Evolutionary conservation across 345 rosid species (phyloP).

Genomic region (Sisymbrium irio): DNA sequence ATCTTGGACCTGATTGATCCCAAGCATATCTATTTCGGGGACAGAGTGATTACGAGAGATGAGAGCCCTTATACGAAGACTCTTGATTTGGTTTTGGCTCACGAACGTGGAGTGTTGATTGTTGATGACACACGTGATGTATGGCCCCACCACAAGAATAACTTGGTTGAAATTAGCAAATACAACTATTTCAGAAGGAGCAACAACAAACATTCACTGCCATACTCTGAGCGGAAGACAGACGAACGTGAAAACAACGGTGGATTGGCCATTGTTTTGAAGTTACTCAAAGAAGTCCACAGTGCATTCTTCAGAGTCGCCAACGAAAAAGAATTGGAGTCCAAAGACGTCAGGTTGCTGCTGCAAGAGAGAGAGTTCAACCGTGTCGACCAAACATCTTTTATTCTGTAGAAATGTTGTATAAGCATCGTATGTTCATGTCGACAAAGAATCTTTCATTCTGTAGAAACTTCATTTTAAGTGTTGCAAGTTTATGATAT

Average conservation of each 20-base stretch:
- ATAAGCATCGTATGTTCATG: too few species aligned
- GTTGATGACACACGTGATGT: slow-evolving; percentile 13
- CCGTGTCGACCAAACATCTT: neutral
- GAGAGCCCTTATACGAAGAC: neutral
- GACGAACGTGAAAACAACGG: slow-evolving; percentile 40
- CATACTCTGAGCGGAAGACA: slow-evolving; percentile 53
- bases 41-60: slow-evolving; percentile 1
- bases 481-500: too few species aligned
- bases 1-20: slow-evolving; percentile 15
- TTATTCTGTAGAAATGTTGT: neutral
- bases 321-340: slow-evolving; percentile 13
- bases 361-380: neutral
- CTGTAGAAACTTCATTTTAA: too few species aligned
- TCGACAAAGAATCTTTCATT: too few species aligned
- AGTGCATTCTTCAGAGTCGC: slow-evolving; percentile 3
- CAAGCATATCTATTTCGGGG: neutral
- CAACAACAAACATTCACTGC: neutral
- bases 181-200: slow-evolving; percentile 50
- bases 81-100: slow-evolving; percentile 13
- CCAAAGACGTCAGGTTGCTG: slow-evolving; percentile 17
- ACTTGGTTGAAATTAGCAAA: slow-evolving; percentile 31
- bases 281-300: slow-evolving; percentile 22
- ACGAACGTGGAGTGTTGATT: slow-evolving; percentile 5
- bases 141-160: slow-evolving; percentile 18
- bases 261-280: slow-evolving; percentile 40